Percentiles rank a stretch among this genome's conserved stretches.
Evolutionary conservation across 208 protist genomes (phyloP).

Genomic region (Trypanosomatidae sp.): DNA sequence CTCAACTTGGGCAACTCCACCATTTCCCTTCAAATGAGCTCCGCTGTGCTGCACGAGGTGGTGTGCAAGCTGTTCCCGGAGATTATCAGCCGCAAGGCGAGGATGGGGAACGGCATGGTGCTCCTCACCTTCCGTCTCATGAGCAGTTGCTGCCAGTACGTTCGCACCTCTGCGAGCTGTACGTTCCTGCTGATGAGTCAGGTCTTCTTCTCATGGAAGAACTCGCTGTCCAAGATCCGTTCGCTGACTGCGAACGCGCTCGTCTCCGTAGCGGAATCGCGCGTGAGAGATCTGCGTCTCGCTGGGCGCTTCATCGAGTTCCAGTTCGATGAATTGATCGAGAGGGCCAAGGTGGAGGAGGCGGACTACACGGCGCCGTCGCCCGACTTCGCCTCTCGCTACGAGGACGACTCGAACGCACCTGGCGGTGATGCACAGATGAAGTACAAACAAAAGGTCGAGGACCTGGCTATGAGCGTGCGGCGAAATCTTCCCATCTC

Average conservation of each 20-base stretch:
- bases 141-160: constrained; percentile 83
- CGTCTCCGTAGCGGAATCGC: constrained; percentile 83
- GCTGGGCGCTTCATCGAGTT: constrained; percentile 82
- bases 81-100: constrained; percentile 72
- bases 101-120: constrained; percentile 77
- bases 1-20: constrained; percentile 81
- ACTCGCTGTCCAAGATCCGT: constrained; percentile 78
- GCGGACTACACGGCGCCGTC: constrained; percentile 45
- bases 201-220: constrained; percentile 70
- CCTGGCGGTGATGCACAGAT: constrained; percentile 57
- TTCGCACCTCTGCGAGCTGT: constrained; percentile 55
- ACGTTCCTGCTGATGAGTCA: constrained; percentile 83
- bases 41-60: constrained; percentile 66
- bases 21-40: constrained; percentile 75
- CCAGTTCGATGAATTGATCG: constrained; percentile 77
- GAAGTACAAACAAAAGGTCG: constrained; percentile 53
- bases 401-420: constrained; percentile 61
- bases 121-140: constrained; percentile 84
- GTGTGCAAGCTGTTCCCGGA: constrained; percentile 78
- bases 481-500: constrained; percentile 57
- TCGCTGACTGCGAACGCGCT: constrained; percentile 76
- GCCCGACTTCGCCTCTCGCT: constrained; percentile 41
- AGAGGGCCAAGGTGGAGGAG: constrained; percentile 57
- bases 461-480: constrained; percentile 60
- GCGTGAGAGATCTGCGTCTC: constrained; percentile 71